phyloP scores from a whole-genome alignment of 164 flowering plant genomes.

The Liriodendron chinense region DNA sequence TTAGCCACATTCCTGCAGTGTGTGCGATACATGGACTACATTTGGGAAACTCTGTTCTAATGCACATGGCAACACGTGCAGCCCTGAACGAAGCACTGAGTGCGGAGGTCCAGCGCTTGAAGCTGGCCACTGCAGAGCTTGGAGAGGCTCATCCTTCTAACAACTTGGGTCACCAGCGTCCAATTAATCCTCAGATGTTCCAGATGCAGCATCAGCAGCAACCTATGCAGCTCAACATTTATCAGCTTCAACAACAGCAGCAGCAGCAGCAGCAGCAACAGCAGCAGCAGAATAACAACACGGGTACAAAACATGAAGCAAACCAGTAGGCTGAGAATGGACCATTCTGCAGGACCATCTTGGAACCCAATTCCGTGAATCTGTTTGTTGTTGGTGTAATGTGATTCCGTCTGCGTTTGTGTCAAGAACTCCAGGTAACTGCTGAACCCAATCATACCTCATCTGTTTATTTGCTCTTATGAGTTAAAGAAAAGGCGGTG shows the following conservation, averaged over 20 bases:
- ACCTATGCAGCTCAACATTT: constrained; percentile 20
- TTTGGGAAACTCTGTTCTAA: neutral
- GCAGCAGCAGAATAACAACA: constrained; percentile 29
- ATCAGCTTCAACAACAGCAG: constrained; percentile 34
- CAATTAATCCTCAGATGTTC: constrained; percentile 32
- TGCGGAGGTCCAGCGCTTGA: constrained; percentile 60
- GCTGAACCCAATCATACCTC: neutral
- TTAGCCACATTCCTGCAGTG: too few species aligned
- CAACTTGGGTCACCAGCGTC: constrained; percentile 29
- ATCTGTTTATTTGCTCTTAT: neutral
- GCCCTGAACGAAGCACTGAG: constrained; percentile 64
- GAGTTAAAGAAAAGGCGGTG: neutral
- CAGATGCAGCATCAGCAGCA: constrained; percentile 32
- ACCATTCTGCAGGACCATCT: neutral
- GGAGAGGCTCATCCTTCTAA: constrained; percentile 30
- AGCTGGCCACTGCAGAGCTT: constrained; percentile 41
- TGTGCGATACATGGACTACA: neutral
- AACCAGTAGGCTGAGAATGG: constrained; percentile 8
- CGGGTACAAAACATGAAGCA: constrained; percentile 15
- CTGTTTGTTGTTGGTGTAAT: neutral
- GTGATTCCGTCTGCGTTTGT: neutral
- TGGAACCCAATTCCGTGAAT: neutral
- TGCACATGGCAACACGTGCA: constrained; percentile 20
- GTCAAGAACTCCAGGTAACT: neutral
- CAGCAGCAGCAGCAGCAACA: constrained; percentile 27